These are phyloP conservation scores for Rhinocladiella similis DNA, from an alignment of 2,329 filamentous ascomycete genomes.

Conservation along the genomic window DNA sequence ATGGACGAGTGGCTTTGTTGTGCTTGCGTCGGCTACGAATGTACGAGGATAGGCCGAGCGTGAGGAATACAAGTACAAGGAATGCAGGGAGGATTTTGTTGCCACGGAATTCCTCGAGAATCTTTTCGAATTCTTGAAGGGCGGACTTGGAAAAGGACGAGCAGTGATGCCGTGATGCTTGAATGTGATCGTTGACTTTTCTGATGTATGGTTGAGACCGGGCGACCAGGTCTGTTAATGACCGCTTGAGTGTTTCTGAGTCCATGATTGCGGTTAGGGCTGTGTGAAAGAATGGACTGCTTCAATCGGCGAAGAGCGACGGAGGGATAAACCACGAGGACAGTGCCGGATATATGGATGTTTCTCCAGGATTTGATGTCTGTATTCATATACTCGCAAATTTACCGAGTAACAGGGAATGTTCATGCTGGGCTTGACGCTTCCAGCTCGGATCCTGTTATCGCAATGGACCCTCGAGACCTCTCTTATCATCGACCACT, in stretches of 20 bases:
- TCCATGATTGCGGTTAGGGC: constrained; percentile 9
- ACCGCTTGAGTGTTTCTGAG: constrained; percentile 11
- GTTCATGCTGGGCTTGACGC: neutral
- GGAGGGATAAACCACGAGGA: neutral
- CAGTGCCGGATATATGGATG: constrained; percentile 6
- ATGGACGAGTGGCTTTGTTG: constrained; percentile 5
- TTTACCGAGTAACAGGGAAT: neutral
- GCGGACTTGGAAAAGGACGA: constrained; percentile 14
- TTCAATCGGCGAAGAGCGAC: neutral
- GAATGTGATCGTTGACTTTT: constrained; percentile 11
- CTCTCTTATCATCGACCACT: constrained; percentile 21
- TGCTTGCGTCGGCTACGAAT: constrained; percentile 17
- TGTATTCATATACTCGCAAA: constrained; percentile 11
- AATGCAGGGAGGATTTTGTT: constrained; percentile 34
- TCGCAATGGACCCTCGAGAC: neutral
- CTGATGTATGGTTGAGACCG: constrained; percentile 23
- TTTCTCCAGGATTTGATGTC: constrained; percentile 6
- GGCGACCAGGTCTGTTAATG: constrained; percentile 13
- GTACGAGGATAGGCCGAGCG: constrained; percentile 13
- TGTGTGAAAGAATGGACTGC: neutral
- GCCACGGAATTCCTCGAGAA: constrained; percentile 26
- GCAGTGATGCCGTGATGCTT: constrained; percentile 19
- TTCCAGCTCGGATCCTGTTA: neutral
- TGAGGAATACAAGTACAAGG: constrained; percentile 32
- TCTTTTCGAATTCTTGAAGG: constrained; percentile 24